Evolutionary conservation across 176 grass and related monocot genomes (phyloP).

Genomic region (Aegilops bicornis): DNA sequence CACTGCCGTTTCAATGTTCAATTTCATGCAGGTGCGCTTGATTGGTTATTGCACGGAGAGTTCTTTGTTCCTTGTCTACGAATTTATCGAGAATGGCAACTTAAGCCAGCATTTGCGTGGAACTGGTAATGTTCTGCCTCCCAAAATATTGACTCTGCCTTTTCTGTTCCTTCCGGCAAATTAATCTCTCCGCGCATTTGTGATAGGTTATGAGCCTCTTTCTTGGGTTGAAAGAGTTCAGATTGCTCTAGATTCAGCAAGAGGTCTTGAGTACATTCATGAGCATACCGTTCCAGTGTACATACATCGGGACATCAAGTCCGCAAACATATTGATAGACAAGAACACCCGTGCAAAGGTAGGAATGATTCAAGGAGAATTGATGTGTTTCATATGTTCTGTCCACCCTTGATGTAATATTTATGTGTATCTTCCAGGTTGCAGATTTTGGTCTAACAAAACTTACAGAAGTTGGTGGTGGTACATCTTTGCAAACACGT

Average conservation of each 20-base stretch:
- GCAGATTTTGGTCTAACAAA: slow-evolving; percentile 97
- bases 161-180: slow-evolving; percentile 35
- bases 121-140: slow-evolving; percentile 51
- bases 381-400: neutral
- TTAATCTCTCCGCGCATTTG: slow-evolving; percentile 24
- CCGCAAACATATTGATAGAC: slow-evolving; percentile 97
- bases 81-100: slow-evolving; percentile 93
- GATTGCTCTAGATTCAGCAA: slow-evolving; percentile 95
- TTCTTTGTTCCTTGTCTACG: slow-evolving; percentile 91
- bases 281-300: slow-evolving; percentile 97
- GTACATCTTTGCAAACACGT: slow-evolving; percentile 56
- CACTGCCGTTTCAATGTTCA: slow-evolving; percentile 11
- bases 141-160: neutral
- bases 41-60: slow-evolving; percentile 91
- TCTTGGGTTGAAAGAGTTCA: slow-evolving; percentile 81
- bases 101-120: slow-evolving; percentile 82
- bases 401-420: neutral
- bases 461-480: slow-evolving; percentile 84
- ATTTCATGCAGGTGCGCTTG: slow-evolving; percentile 64
- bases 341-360: slow-evolving; percentile 90
- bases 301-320: slow-evolving; percentile 97
- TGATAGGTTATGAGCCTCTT: slow-evolving; percentile 62
- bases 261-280: slow-evolving; percentile 97
- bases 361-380: slow-evolving; percentile 9
- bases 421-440: slow-evolving; percentile 53